These are phyloP conservation scores for Boletellus ananiceps DNA, from an alignment of 768 basidiomycete species.

Conservation along the genomic window DNA sequence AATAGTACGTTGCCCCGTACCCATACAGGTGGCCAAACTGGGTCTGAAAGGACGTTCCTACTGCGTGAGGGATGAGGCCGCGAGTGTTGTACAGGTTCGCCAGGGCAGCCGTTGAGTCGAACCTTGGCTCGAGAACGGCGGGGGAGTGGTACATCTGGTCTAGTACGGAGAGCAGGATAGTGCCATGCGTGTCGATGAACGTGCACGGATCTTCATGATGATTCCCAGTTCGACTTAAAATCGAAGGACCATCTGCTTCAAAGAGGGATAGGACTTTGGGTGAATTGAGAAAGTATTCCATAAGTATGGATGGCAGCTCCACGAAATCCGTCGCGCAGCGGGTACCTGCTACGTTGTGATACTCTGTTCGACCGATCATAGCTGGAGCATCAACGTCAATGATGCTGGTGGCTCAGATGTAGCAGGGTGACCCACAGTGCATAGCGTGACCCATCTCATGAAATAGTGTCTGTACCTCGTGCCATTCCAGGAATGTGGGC, in stretches of 20 bases:
- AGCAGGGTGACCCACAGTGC: slow-evolving; percentile 73
- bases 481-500: slow-evolving; percentile 80
- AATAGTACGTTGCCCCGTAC: slow-evolving; percentile 97
- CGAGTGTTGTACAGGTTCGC: slow-evolving; percentile 58
- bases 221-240: slow-evolving; percentile 47
- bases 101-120: slow-evolving; percentile 71
- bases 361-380: slow-evolving; percentile 96
- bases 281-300: slow-evolving; percentile 96
- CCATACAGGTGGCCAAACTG: slow-evolving; percentile 95
- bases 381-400: slow-evolving; percentile 44
- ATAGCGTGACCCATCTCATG: slow-evolving; percentile 99
- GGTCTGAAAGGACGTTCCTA: slow-evolving; percentile 88
- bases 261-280: slow-evolving; percentile 80
- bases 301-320: slow-evolving; percentile 94
- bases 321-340: slow-evolving; percentile 98
- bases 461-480: slow-evolving; percentile 89
- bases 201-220: slow-evolving; percentile 73
- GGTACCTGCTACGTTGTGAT: slow-evolving; percentile 96
- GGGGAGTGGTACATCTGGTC: slow-evolving; percentile 91
- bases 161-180: slow-evolving; percentile 82
- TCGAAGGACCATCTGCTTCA: slow-evolving; percentile 45
- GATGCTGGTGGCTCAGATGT: background rate
- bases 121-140: slow-evolving; percentile 45
- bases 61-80: slow-evolving; percentile 79
- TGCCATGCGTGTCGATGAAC: slow-evolving; percentile 84